Conservation (phyloP, 352 stramenopile species). For the Pythium guiyangense region DNA sequence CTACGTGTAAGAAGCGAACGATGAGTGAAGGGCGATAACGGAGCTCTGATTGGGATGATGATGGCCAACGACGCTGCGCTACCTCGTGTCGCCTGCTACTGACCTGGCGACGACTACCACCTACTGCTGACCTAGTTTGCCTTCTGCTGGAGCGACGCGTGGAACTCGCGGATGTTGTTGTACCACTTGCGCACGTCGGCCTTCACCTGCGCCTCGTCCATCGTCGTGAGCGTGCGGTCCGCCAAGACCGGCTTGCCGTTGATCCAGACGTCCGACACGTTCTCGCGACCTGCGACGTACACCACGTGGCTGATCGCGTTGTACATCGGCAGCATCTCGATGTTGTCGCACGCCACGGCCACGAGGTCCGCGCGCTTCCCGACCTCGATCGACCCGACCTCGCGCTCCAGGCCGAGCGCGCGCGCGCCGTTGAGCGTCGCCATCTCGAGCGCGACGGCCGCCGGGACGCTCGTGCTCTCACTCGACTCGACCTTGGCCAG, state of each 20-base stretch:
- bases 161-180: slow-evolving; percentile 49
- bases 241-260: slow-evolving; percentile 77
- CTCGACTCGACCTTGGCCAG: too few species aligned
- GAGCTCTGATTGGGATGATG: not conserved
- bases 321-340: too few species aligned
- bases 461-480: too few species aligned
- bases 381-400: too few species aligned
- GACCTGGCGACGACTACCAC: too few species aligned
- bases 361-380: too few species aligned
- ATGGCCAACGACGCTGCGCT: not conserved
- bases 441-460: too few species aligned
- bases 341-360: too few species aligned
- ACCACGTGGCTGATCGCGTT: too few species aligned
- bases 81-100: not conserved
- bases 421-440: too few species aligned
- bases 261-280: slow-evolving; percentile 89
- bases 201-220: slow-evolving; percentile 64
- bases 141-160: slow-evolving; percentile 41
- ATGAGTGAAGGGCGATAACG: slow-evolving; percentile 22
- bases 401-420: too few species aligned
- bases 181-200: slow-evolving; percentile 53
- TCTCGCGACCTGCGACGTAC: too few species aligned
- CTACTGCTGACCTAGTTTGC: slow-evolving; percentile 15
- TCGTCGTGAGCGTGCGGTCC: slow-evolving; percentile 68
- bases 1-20: not conserved